Percentiles rank a stretch among this genome's conserved stretches.
Evolutionary conservation across 179 eudicot genomes (phyloP).

Genomic region (Beta corolliflora): DNA sequence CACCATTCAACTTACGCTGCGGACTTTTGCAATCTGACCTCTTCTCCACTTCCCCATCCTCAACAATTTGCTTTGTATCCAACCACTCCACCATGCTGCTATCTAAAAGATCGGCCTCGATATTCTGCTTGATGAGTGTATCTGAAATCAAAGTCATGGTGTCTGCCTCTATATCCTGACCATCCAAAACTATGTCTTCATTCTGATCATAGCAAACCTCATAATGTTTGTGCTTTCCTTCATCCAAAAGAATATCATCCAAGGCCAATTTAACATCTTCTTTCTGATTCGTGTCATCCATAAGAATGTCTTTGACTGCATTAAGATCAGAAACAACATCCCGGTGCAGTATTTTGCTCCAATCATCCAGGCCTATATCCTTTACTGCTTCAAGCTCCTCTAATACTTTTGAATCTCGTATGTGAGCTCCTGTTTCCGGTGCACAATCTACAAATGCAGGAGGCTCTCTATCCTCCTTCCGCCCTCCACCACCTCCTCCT

Average conservation of each 20-base stretch:
- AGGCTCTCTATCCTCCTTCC: conserved; percentile 55
- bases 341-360: conserved; percentile 25
- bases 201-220: conserved; percentile 22
- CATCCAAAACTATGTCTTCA: conserved; percentile 33
- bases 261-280: conserved; percentile 40
- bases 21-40: conserved; percentile 49
- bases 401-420: conserved; percentile 32
- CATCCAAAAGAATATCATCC: conserved; percentile 41
- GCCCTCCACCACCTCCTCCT: conserved; percentile 29
- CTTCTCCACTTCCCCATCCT: conserved; percentile 36
- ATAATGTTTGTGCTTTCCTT: conserved; percentile 25
- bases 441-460: conserved; percentile 61
- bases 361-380: conserved; percentile 49
- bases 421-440: conserved; percentile 49
- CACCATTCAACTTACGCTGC: conserved; percentile 43
- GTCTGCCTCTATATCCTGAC: conserved; percentile 34
- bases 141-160: conserved; percentile 33
- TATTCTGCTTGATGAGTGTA: conserved; percentile 27
- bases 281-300: conserved; percentile 37
- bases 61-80: conserved; percentile 41
- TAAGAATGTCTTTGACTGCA: conserved; percentile 49
- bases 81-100: conserved; percentile 35
- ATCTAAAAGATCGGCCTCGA: conserved; percentile 30
- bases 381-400: conserved; percentile 34
- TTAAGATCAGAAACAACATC: conserved; percentile 30